phyloP scores from a whole-genome alignment of 331 rosid genomes.

The Quercus lobata region DNA sequence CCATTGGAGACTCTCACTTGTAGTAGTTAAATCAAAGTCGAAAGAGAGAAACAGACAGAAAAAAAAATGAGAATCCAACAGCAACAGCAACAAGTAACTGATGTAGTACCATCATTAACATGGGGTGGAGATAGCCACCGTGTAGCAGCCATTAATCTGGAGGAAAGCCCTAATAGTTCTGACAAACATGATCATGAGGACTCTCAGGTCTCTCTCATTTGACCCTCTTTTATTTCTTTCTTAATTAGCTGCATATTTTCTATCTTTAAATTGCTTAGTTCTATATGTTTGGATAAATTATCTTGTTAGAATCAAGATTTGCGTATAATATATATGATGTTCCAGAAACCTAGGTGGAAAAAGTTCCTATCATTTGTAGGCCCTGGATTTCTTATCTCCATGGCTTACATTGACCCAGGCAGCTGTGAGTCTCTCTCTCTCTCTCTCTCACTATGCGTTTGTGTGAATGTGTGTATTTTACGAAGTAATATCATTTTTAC shows the following conservation, averaged over 20 bases:
- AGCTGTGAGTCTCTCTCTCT: constrained; percentile 34
- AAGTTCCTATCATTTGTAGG: constrained; percentile 64
- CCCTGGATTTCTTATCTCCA: constrained; percentile 86
- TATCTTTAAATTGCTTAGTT: neutral
- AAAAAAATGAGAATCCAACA: too few species aligned
- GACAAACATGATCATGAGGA: too few species aligned
- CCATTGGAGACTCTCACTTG: too few species aligned
- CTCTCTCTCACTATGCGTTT: neutral
- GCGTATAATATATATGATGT: neutral
- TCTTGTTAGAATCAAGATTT: neutral
- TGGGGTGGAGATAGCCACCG: too few species aligned
- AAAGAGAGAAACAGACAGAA: too few species aligned
- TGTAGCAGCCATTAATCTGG: too few species aligned
- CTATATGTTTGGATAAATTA: neutral
- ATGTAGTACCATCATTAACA: too few species aligned
- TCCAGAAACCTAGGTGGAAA: constrained; percentile 69
- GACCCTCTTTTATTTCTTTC: neutral
- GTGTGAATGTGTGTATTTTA: neutral
- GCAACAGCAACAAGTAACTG: too few species aligned
- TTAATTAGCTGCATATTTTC: neutral
- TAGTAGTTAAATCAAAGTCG: too few species aligned
- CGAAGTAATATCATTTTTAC: neutral
- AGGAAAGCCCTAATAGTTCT: too few species aligned
- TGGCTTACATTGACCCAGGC: constrained; percentile 96
- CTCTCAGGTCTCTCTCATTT: neutral